Evolutionary conservation across 2,329 filamentous ascomycete genomes (phyloP).

Genomic region (Trichophyton mentagrophytes): DNA sequence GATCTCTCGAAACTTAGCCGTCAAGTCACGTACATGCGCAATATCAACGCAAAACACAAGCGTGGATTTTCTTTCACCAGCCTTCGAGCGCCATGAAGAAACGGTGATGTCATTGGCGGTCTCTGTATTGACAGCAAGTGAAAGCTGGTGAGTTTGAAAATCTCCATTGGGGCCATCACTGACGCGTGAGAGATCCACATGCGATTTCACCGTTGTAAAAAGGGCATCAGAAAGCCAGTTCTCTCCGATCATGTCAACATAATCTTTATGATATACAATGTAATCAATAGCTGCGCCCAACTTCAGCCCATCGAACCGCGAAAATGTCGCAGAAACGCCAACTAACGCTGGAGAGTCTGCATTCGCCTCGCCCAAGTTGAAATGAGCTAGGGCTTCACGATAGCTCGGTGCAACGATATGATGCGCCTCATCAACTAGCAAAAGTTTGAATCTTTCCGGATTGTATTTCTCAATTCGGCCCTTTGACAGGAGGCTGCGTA

Average conservation of each 20-base stretch:
- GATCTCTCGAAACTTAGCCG: constrained; percentile 58
- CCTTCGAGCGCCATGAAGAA: constrained; percentile 71
- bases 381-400: constrained; percentile 61
- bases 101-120: constrained; percentile 74
- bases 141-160: constrained; percentile 67
- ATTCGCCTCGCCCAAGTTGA: constrained; percentile 47
- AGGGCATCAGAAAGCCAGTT: constrained; percentile 87
- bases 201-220: constrained; percentile 82
- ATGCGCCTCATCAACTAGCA: constrained; percentile 92
- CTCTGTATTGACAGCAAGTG: constrained; percentile 67
- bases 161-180: constrained; percentile 56
- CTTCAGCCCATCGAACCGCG: constrained; percentile 69
- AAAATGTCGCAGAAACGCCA: constrained; percentile 74
- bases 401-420: constrained; percentile 85
- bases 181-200: constrained; percentile 64
- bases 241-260: constrained; percentile 69
- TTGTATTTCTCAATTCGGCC: constrained; percentile 73
- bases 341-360: constrained; percentile 54
- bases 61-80: constrained; percentile 62
- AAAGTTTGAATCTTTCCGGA: constrained; percentile 65
- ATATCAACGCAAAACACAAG: constrained; percentile 91
- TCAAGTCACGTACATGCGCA: constrained; percentile 63
- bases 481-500: constrained; percentile 68
- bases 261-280: constrained; percentile 88
- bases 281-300: constrained; percentile 80